Conservation (phyloP, 2,329 filamentous ascomycete genomes). For the Rhynchosporium secalis region DNA sequence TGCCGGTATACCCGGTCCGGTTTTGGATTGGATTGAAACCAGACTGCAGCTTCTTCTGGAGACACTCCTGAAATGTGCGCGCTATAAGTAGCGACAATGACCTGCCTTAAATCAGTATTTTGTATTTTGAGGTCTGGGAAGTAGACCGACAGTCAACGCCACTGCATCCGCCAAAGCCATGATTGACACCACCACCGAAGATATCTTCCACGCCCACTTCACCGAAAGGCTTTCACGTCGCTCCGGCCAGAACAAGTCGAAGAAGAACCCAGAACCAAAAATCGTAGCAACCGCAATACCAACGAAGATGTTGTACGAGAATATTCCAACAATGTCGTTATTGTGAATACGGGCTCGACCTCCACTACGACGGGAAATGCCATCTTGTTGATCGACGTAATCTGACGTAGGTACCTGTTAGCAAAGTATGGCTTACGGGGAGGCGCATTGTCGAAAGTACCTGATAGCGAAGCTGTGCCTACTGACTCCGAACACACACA, state of each 20-base stretch:
- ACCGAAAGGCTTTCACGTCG: conserved; percentile 50
- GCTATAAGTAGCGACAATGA: conserved; percentile 49
- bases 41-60: conserved; percentile 36
- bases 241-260: conserved; percentile 62
- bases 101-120: conserved; percentile 27
- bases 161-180: conserved; percentile 50
- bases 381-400: conserved; percentile 55
- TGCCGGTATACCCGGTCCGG: conserved; percentile 47
- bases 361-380: conserved; percentile 44
- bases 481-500: conserved; percentile 57
- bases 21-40: conserved; percentile 39
- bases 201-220: conserved; percentile 55
- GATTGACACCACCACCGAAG: conserved; percentile 49
- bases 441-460: conserved; percentile 40
- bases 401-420: conserved; percentile 40
- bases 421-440: background rate
- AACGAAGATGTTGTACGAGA: conserved; percentile 59
- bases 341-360: conserved; percentile 49
- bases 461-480: conserved; percentile 54
- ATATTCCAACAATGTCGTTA: conserved; percentile 55
- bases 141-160: conserved; percentile 44
- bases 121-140: background rate
- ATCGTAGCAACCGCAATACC: conserved; percentile 58
- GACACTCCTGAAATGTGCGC: conserved; percentile 47
- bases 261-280: conserved; percentile 61